phyloP scores from a whole-genome alignment of 257 asterid genomes.

The Craterostigma plantagineum region DNA sequence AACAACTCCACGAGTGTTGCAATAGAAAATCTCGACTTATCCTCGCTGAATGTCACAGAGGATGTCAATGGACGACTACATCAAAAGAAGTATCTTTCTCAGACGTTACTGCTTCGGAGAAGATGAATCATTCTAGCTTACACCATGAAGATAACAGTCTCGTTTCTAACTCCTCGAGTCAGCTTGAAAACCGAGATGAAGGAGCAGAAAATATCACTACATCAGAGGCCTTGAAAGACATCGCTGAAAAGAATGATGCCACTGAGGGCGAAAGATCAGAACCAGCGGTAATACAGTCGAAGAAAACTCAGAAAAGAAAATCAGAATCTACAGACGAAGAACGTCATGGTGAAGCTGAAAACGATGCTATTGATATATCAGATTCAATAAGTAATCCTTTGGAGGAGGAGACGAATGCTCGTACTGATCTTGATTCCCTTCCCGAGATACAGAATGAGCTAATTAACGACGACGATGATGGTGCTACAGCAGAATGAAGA shows the following conservation, averaged over 20 bases:
- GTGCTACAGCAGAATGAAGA: background rate
- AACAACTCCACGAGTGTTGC: constrained; percentile 16
- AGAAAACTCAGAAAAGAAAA: background rate
- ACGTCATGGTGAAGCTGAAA: background rate
- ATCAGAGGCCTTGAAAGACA: background rate
- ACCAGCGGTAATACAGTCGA: background rate
- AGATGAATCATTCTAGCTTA: background rate
- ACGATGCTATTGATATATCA: background rate
- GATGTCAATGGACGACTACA: constrained; percentile 1
- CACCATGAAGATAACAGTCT: background rate
- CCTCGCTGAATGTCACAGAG: constrained; percentile 19
- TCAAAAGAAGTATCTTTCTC: background rate
- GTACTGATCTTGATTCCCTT: background rate
- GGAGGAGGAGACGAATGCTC: background rate
- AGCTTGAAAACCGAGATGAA: background rate
- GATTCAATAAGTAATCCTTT: background rate
- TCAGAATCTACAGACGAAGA: background rate
- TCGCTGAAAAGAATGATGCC: background rate
- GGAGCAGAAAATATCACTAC: background rate
- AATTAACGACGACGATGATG: background rate
- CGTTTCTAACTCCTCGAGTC: background rate
- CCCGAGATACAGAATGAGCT: background rate
- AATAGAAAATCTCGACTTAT: constrained; percentile 10
- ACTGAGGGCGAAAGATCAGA: background rate
- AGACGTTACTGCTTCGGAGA: background rate